These are phyloP conservation scores for Leishmania turanica DNA, from an alignment of 208 protist species.

Conservation along the genomic window DNA sequence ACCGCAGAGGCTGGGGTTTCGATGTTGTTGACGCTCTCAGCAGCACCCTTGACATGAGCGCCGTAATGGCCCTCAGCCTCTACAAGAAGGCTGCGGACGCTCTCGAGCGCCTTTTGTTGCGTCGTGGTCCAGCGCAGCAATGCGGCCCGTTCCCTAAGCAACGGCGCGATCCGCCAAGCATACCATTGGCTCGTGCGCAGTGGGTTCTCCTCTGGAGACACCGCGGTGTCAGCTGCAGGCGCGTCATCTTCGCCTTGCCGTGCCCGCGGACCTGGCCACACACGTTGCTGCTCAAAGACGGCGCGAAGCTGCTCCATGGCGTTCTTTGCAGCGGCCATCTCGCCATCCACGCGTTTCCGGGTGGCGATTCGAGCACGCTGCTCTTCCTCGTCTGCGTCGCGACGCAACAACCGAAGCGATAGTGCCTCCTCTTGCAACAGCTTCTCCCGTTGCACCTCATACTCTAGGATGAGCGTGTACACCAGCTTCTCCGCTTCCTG, in stretches of 20 bases:
- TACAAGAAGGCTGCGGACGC: constrained; percentile 1
- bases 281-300: constrained; percentile 3
- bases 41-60: neutral
- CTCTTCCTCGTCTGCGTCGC: constrained; percentile 13
- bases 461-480: constrained; percentile 33
- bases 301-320: constrained; percentile 2
- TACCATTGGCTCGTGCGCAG: constrained; percentile 10
- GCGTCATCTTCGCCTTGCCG: neutral
- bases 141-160: constrained; percentile 4
- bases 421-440: constrained; percentile 24
- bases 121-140: constrained; percentile 5
- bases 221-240: neutral
- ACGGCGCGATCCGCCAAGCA: neutral
- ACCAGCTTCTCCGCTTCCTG: constrained; percentile 36
- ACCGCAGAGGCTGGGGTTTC: neutral
- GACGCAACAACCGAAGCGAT: neutral
- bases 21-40: neutral
- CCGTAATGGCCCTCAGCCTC: constrained; percentile 15
- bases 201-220: neutral
- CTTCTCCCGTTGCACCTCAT: constrained; percentile 33
- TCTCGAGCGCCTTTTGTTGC: constrained; percentile 8
- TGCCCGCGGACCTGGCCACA: too few relatives aligned
- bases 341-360: constrained; percentile 3
- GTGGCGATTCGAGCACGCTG: neutral
- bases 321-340: neutral